A percentile compares a stretch with the other conserved stretches of the same genome.
Evolutionary conservation across 805 yeast genomes (phyloP).

Genomic region (Spathaspora hagerdaliae): DNA sequence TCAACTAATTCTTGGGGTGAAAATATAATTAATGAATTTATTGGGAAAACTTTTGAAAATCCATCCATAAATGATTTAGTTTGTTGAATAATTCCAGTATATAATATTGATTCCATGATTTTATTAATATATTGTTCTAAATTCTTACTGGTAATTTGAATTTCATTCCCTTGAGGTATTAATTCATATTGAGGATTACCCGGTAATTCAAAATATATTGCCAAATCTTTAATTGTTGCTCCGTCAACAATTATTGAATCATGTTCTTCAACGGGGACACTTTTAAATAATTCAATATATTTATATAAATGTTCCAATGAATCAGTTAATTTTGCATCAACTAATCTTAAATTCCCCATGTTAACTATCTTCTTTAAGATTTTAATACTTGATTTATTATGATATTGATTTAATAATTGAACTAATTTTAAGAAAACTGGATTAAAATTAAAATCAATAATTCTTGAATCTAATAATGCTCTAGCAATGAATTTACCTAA

Average conservation of each 20-base stretch:
- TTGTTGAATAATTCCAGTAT: constrained; percentile 62
- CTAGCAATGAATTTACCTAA: constrained; percentile 86
- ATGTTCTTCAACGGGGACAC: constrained; percentile 11
- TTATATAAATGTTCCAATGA: constrained; percentile 51
- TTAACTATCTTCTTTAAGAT: constrained; percentile 20
- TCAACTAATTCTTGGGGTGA: constrained; percentile 69
- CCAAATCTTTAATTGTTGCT: constrained; percentile 48
- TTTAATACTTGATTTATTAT: constrained; percentile 1
- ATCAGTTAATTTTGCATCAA: constrained; percentile 57
- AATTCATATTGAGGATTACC: constrained; percentile 65
- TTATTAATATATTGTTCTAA: constrained; percentile 52
- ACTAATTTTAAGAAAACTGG: constrained; percentile 64
- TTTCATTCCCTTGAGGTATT: constrained; percentile 50
- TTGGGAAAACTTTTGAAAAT: constrained; percentile 79
- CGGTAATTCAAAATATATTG: constrained; percentile 69
- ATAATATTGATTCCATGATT: constrained; percentile 57
- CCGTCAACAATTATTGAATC: constrained; percentile 26
- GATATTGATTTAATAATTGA: constrained; percentile 23
- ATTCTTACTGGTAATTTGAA: constrained; percentile 48
- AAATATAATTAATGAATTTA: constrained; percentile 64
- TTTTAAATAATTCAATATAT: constrained; percentile 29
- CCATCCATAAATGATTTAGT: constrained; percentile 71
- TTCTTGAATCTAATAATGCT: constrained; percentile 81
- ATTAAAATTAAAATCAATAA: constrained; percentile 78
- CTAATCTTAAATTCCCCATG: constrained; percentile 37